A percentile compares a stretch with the other conserved stretches of the same genome.
phyloP scores from a whole-genome alignment of 306 rosid species.

The Vicia sativa region DNA sequence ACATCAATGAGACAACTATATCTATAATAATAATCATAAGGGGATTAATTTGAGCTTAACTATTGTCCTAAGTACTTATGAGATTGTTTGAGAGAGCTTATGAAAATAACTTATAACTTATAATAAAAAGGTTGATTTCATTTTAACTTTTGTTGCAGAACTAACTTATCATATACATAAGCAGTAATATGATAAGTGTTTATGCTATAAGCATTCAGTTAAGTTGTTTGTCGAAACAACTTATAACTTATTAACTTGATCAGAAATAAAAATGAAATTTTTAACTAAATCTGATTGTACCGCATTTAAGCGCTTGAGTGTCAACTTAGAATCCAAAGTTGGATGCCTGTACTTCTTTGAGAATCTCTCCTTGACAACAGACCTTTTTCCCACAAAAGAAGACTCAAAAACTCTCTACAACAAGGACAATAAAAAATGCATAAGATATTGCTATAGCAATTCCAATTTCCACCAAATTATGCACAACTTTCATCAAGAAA shows the following conservation, averaged over 20 bases:
- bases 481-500: neutral
- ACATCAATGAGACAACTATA: conserved; percentile 10
- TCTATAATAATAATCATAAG: neutral
- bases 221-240: neutral
- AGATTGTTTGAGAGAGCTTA: neutral
- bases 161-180: neutral
- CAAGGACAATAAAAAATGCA: conserved; percentile 21
- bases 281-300: conserved; percentile 37
- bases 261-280: neutral
- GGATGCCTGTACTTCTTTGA: conserved; percentile 95
- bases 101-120: neutral
- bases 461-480: conserved; percentile 7
- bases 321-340: conserved; percentile 80
- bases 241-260: neutral
- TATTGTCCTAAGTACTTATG: neutral
- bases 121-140: neutral
- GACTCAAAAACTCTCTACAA: conserved; percentile 81
- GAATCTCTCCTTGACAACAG: conserved; percentile 84
- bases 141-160: neutral
- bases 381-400: conserved; percentile 74
- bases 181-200: neutral
- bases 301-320: conserved; percentile 79
- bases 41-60: neutral
- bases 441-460: neutral
- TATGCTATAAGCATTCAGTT: too few species aligned